These are phyloP conservation scores for Zasmidium angulare DNA, from an alignment of 2,329 filamentous ascomycete genomes.

Conservation along the genomic window DNA sequence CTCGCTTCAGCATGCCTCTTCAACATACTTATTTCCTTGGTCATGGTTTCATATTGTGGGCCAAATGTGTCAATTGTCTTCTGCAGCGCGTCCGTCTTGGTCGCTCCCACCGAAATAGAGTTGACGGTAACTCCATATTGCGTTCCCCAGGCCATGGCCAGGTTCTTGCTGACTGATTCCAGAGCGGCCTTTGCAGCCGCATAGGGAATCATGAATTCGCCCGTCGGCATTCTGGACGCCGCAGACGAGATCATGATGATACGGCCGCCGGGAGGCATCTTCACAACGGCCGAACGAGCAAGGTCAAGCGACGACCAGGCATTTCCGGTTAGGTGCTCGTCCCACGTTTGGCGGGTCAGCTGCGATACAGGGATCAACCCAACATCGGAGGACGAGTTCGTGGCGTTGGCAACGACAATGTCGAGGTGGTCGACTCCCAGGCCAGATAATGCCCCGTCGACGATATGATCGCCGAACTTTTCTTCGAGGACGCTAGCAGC, in stretches of 20 bases:
- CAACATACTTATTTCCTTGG: conserved; percentile 3
- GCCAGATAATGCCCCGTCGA: neutral
- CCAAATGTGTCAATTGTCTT: neutral
- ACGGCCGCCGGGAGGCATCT: conserved; percentile 16
- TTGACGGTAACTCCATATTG: conserved; percentile 16
- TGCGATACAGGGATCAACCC: neutral
- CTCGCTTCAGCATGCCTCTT: conserved; percentile 10
- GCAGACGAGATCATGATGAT: conserved; percentile 14
- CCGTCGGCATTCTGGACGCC: conserved; percentile 4
- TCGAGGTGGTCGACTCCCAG: neutral
- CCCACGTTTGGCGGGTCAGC: conserved; percentile 4
- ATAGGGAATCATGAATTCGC: conserved; percentile 10
- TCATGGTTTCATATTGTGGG: conserved; percentile 1
- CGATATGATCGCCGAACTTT: neutral
- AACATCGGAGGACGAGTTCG: neutral
- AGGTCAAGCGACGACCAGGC: conserved; percentile 10
- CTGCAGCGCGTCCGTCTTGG: conserved; percentile 8
- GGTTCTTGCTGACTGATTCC: conserved; percentile 9
- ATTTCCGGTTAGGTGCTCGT: conserved; percentile 9
- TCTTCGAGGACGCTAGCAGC: neutral
- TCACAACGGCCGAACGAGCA: conserved; percentile 1
- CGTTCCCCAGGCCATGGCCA: conserved; percentile 3
- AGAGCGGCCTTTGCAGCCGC: conserved; percentile 11
- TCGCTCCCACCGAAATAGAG: conserved; percentile 11
- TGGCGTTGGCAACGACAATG: conserved; percentile 8